Conservation (phyloP, 345 rosid species). For the Toxicodendron radicans region DNA sequence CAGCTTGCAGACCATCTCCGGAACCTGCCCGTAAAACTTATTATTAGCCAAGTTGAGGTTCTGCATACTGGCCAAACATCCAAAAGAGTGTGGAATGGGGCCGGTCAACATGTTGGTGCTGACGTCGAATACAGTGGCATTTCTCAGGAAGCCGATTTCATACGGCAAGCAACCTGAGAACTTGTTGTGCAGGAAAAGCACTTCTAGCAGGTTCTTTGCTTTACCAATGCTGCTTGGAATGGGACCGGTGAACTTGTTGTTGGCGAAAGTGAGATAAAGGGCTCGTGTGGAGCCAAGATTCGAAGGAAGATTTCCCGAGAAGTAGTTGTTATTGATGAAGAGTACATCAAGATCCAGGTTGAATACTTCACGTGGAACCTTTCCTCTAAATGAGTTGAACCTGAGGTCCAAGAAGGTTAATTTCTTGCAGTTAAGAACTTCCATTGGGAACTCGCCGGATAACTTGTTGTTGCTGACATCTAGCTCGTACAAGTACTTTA, state of each 20-base stretch:
- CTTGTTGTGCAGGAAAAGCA: constrained; percentile 48
- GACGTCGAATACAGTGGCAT: constrained; percentile 40
- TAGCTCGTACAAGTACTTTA: constrained; percentile 45
- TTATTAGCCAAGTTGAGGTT: constrained; percentile 41
- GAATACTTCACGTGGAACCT: constrained; percentile 37
- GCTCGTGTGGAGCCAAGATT: constrained; percentile 47
- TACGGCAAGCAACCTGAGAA: constrained; percentile 56
- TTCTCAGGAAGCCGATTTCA: constrained; percentile 46
- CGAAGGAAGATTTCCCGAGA: constrained; percentile 35
- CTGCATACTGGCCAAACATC: constrained; percentile 42
- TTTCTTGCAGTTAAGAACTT: constrained; percentile 22
- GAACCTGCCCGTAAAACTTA: constrained; percentile 43
- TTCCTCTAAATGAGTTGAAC: constrained; percentile 44
- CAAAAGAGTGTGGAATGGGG: constrained; percentile 56
- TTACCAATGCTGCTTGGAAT: constrained; percentile 55
- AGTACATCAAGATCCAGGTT: constrained; percentile 44
- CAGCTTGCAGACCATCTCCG: constrained; percentile 50
- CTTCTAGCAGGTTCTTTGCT: constrained; percentile 38
- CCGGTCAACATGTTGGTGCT: constrained; percentile 47
- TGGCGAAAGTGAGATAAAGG: constrained; percentile 55
- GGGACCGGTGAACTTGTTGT: constrained; percentile 45
- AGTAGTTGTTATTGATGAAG: constrained; percentile 57
- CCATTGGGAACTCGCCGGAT: constrained; percentile 36
- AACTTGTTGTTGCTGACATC: constrained; percentile 59
- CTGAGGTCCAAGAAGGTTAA: constrained; percentile 54